phyloP scores from a whole-genome alignment of 2,329 filamentous ascomycete genomes.

The Teratosphaeria nubilosa region DNA sequence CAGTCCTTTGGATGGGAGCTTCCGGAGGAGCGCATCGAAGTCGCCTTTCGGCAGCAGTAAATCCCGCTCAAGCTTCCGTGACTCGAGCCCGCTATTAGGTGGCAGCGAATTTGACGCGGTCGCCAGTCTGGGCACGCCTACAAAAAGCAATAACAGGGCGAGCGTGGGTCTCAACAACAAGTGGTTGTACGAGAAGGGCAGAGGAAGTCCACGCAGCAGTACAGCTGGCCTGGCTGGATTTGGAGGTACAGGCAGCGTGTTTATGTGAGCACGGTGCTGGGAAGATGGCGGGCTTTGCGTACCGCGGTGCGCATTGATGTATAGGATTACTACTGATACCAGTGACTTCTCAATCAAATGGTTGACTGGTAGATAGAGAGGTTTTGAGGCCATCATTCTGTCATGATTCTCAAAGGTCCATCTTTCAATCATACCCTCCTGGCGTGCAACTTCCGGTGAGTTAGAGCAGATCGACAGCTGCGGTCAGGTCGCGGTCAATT shows the following conservation, averaged over 20 bases:
- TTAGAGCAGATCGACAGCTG: no score
- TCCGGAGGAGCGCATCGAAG: not conserved
- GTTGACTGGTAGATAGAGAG: not conserved
- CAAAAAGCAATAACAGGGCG: slow-evolving; percentile 34
- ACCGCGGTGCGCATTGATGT: not conserved
- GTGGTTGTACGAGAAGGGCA: slow-evolving; percentile 83
- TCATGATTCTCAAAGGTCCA: no score
- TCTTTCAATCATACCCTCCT: no score
- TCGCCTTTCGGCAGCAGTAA: slow-evolving; percentile 17
- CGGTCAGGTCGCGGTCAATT: no score
- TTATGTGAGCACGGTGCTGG: not conserved
- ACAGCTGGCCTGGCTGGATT: slow-evolving; percentile 4
- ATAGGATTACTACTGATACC: not conserved
- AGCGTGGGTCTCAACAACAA: slow-evolving; percentile 79
- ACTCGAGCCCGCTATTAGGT: slow-evolving; percentile 36
- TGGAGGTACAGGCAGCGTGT: slow-evolving; percentile 6
- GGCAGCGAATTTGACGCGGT: slow-evolving; percentile 15
- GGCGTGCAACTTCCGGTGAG: no score
- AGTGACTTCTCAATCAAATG: not conserved
- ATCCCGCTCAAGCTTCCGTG: slow-evolving; percentile 55
- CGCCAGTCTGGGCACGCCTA: slow-evolving; percentile 14
- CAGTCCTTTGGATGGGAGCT: not conserved
- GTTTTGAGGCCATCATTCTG: no score
- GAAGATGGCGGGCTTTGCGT: not conserved
- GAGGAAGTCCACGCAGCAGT: slow-evolving; percentile 39